Base-by-base conservation (phyloP, 2,329 filamentous ascomycete genomes). In the Microcera coccophila region DNA sequence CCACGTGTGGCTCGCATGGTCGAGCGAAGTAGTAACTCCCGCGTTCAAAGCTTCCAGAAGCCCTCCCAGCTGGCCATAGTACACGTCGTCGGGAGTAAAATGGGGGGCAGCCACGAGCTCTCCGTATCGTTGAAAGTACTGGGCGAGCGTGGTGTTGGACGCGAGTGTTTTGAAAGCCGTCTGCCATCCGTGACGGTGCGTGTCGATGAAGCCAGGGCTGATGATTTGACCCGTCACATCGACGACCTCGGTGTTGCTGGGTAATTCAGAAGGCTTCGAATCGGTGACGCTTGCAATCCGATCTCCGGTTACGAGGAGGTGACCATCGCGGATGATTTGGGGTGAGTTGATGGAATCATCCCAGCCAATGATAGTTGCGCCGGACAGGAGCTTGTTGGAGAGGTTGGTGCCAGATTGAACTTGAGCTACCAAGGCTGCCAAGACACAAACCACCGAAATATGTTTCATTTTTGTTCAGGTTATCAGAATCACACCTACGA, bases 141-240 rank as follows among this genome's bases (percentile, higher is more conserved):
- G 66, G 4, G 67, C 59, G 14, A 78, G 57, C 0, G 66, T 74
- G 0, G 71, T 72, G 50, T 81, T 77, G 7, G 74, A 71, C 1
- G 49, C 71, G 1, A 81, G 51, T 0, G 76, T 78, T 52, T 75
- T 76, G 52, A 72, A 70, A 9, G 66, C 72, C 0, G 77, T 79
- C 52, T 80, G 74, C 78, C 76, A 79, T 1, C 70, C 67, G 47
- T 78, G 74, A 2, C 71, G 70, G 49, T 81, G 77, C 0, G 75
- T 79, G 57, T 80, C 73, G 44, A 81, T 64, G 57, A 81, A 79
- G 8, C 78, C 76, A 0, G 76, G 73, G 0, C 69, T 69, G 39
- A 79, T 64, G 44, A 79, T 79, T 52, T 76, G 74, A 39, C 69
- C 63, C 0, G 65, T 66, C 29, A 69, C 70, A 48, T 80, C 69